These are phyloP conservation scores for Diplodia sapinea DNA, from an alignment of 2,329 filamentous ascomycete genomes.

Conservation along the genomic window DNA sequence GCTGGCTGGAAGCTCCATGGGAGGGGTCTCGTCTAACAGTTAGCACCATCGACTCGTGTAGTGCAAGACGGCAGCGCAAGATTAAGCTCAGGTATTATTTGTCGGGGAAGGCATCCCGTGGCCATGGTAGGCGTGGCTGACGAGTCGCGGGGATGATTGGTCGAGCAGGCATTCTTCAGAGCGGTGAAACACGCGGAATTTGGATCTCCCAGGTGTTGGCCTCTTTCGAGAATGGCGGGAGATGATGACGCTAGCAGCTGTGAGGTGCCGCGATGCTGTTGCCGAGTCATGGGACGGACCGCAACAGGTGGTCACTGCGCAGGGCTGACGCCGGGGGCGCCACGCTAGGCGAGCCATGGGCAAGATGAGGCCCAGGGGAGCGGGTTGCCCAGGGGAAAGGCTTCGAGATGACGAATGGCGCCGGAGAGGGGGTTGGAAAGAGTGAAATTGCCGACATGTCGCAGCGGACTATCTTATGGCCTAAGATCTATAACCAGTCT, in stretches of 20 bases:
- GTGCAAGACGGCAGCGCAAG: background rate
- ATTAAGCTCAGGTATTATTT: constrained; percentile 11
- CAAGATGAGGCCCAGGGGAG: background rate
- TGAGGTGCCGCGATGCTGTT: background rate
- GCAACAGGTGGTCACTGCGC: constrained; percentile 9
- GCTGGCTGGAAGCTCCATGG: background rate
- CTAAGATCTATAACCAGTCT: constrained; percentile 19
- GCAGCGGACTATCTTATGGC: constrained; percentile 8
- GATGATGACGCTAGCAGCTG: background rate
- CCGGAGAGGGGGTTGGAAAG: background rate
- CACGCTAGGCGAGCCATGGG: background rate
- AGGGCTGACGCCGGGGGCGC: constrained; percentile 1
- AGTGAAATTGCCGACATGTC: constrained; percentile 13
- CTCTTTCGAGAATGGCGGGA: background rate
- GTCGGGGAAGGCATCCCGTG: constrained; percentile 6
- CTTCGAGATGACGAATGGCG: background rate
- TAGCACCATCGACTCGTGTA: background rate
- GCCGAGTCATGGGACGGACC: constrained; percentile 19
- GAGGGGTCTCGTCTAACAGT: background rate
- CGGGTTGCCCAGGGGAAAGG: background rate
- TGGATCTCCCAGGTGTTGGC: constrained; percentile 22
- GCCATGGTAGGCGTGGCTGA: constrained; percentile 3
- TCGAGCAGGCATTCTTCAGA: background rate
- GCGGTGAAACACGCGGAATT: constrained; percentile 13
- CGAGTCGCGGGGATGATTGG: background rate